A percentile compares a stretch with the other conserved stretches of the same genome.
Conservation (phyloP, 495 filamentous ascomycete genomes). For the Penicillium riverlandense region DNA sequence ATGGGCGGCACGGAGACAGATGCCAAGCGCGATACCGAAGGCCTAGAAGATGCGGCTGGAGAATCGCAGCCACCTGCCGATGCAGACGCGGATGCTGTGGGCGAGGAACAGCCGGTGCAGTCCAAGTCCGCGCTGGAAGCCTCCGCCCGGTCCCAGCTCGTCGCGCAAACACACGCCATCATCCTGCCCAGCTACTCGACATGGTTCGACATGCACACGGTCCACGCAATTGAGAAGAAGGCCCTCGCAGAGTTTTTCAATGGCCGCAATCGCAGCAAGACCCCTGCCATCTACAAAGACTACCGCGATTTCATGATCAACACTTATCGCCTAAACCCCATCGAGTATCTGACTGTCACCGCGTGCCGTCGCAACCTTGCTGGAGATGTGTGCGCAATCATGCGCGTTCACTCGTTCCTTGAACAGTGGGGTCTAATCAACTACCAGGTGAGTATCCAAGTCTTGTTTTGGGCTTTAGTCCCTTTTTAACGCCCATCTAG, state of each 20-base stretch:
- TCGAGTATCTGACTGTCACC: constrained; percentile 94
- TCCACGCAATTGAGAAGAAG: constrained; percentile 84
- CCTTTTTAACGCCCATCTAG: constrained; percentile 34
- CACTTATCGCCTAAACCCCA: constrained; percentile 89
- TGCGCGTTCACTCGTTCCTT: constrained; percentile 97
- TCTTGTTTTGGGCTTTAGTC: neutral
- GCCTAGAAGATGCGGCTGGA: constrained; percentile 34
- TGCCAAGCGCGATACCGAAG: constrained; percentile 51
- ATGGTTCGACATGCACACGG: constrained; percentile 96
- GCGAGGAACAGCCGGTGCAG: constrained; percentile 45
- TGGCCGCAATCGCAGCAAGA: constrained; percentile 95
- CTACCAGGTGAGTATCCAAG: constrained; percentile 68
- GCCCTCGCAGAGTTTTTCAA: constrained; percentile 97
- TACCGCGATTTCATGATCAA: constrained; percentile 99
- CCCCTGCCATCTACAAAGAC: constrained; percentile 93
- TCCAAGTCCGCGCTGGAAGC: constrained; percentile 76
- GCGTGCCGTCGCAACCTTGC: constrained; percentile 95
- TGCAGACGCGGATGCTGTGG: constrained; percentile 29
- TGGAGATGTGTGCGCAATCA: constrained; percentile 96
- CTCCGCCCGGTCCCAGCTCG: constrained; percentile 81
- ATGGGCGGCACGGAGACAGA: constrained; percentile 68
- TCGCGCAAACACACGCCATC: constrained; percentile 86
- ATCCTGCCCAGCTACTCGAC: constrained; percentile 93
- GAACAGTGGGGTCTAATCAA: constrained; percentile 99
- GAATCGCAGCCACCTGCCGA: constrained; percentile 18